Base-by-base conservation (phyloP, 2,329 filamentous ascomycete species). In the Sphaceloma murrayae region DNA sequence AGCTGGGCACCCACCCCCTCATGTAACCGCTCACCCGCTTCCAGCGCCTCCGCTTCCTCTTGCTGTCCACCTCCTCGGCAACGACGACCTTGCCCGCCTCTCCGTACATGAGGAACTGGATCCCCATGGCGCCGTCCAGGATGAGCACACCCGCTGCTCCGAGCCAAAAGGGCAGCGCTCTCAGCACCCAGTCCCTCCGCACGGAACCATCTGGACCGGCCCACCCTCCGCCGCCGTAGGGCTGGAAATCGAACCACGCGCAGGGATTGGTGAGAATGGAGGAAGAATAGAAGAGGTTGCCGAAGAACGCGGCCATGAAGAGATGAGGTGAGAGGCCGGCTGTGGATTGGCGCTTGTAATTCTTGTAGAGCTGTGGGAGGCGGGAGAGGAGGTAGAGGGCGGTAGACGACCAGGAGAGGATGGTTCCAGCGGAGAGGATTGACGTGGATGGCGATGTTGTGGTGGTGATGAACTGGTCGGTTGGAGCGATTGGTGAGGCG, bases 281-380 rank as follows among this genome's bases (percentile, higher is more conserved):
- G 19, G 65, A 60, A 7, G 75, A 78, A 63, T 82, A 82, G 64
- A 80, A 81, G 31, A 80, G 62, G 54, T 82, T 82, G 2, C 78
- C 78, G 53, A 73, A 73, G 57, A 82, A 82, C 2, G 78, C 78
- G 4, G 78, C 78, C 29, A 73, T 64, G 62, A 82, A 82, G 38
- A 82, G 69, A 0, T 74, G 62, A 0, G 77, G 76, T 0, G 71
- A 76, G 6, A 82, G 70, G 3, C 78, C 78, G 1, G 77, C 68
- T 8, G 78, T 81, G 32, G 75, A 79, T 54, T 74, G 73, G 38
- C 77, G 74, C 40, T 64, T 54, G 56, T 75, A 73, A 60, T 82
- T 82, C 54, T 80, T 78, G 64, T 77, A 74, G 27, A 82, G 68
- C 55, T 82, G 78, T 0, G 78, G 78, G 44, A 80, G 60, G 17